phyloP scores from a whole-genome alignment of 2,329 filamentous ascomycete species.

The Clonostachys rosea region DNA sequence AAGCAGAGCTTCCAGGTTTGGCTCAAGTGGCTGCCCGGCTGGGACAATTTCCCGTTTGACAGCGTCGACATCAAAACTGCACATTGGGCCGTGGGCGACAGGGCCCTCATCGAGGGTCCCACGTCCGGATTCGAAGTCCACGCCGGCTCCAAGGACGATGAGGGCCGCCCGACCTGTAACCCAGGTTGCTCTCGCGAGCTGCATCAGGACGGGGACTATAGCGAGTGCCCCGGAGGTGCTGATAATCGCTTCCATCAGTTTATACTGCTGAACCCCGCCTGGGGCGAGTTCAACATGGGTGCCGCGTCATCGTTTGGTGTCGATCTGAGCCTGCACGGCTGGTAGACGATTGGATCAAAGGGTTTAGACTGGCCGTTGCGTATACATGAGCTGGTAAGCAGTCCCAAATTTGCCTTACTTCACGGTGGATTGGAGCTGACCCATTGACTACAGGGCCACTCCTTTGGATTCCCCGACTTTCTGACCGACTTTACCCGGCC shows the following conservation, averaged over 20 bases:
- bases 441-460: neutral
- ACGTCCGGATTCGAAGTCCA: neutral
- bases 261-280: neutral
- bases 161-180: neutral
- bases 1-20: neutral
- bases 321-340: neutral
- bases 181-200: neutral
- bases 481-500: neutral
- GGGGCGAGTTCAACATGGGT: neutral
- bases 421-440: neutral
- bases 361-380: neutral
- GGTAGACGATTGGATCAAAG: neutral
- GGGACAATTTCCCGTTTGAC: neutral
- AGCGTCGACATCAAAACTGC: neutral
- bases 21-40: neutral
- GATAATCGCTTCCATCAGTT: neutral
- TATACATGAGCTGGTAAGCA: neutral
- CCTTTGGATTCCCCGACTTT: conserved; percentile 1
- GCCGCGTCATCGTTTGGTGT: neutral
- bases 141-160: neutral
- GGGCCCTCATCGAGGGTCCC: neutral
- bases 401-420: neutral
- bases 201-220: neutral
- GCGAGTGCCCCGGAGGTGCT: neutral
- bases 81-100: neutral